Evolutionary conservation across 371 early-diverging fungal genomes (phyloP), one percentile per base, ranked within the genome.

Genomic region (Mortierella sp.): DNA sequence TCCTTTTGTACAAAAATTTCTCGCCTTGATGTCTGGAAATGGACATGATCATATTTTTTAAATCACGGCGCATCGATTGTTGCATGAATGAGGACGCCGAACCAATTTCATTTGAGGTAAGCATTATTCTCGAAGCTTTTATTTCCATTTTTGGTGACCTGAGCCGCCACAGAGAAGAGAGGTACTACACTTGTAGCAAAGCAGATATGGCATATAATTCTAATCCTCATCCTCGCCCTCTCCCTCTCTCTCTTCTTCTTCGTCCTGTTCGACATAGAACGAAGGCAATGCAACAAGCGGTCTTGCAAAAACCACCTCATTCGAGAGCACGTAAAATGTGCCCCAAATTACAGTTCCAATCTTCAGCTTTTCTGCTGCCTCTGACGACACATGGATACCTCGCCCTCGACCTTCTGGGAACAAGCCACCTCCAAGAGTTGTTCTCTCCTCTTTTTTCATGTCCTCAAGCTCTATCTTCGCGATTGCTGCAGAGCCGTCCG

Each of bases 301-400:
- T 20, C 68, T 24, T 18, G 80, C 74, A 68, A 79, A 79, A 3
- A 67, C 39, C 1, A 68, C 16, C 0, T 62, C 65, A 37, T 64
- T 74, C 18, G 70, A 59, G 3, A 74, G 75, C 0, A 59, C 67
- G 28, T 57, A 79, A 37, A 79, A 79, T 45, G 70, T 71, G 1
- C 80, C 80, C 55, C 70, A 60, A 5, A 79, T 22, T 3, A 79
- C 55, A 1, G 58, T 64, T 11, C 68, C 75, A 18, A 30, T 12
- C 12, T 59, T 24, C 24, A 79, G n/a, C 3, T 60, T 62, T 2
- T 18, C 40, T 5, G 75, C 75, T 10, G 64, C 57, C 1, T 61
- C 59, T 5, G 6, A 22, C 18, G 59, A 39, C 35, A 79, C n/a
- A 39, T 51, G 49, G 20, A 79, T 58, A 5, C 51, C 49, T 14